Conservation (phyloP, 2,329 filamentous ascomycete species). For the Penicillium sp. region DNA sequence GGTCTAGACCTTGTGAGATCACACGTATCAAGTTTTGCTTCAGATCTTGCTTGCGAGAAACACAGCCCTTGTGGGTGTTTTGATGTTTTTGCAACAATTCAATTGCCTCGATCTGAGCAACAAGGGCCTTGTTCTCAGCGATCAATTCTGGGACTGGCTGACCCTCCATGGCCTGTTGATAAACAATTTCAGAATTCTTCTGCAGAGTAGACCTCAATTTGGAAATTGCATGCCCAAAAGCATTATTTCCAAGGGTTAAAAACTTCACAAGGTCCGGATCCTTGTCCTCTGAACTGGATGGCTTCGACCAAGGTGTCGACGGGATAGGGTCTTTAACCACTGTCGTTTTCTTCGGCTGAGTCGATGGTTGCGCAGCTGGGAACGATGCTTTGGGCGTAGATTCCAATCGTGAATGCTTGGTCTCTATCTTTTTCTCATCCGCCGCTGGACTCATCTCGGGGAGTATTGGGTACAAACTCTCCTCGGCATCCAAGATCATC, state of each 20-base stretch:
- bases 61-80: slow-evolving; percentile 24
- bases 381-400: background rate
- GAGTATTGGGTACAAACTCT: slow-evolving; percentile 31
- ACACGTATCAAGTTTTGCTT: slow-evolving; percentile 37
- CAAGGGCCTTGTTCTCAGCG: slow-evolving; percentile 35
- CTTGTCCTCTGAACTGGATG: slow-evolving; percentile 22
- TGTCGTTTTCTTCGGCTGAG: slow-evolving; percentile 1
- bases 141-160: slow-evolving; percentile 33
- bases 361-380: slow-evolving; percentile 14
- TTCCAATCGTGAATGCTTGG: background rate
- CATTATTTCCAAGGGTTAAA: slow-evolving; percentile 26
- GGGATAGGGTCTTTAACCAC: slow-evolving; percentile 10
- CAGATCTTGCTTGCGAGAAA: slow-evolving; percentile 32
- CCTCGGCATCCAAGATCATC: slow-evolving; percentile 21
- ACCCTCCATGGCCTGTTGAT: slow-evolving; percentile 38
- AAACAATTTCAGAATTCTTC: slow-evolving; percentile 38
- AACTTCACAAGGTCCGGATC: slow-evolving; percentile 31
- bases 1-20: slow-evolving; percentile 35
- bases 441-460: slow-evolving; percentile 21
- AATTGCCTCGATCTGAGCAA: slow-evolving; percentile 38
- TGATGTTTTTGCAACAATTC: slow-evolving; percentile 32
- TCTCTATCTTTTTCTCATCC: slow-evolving; percentile 1
- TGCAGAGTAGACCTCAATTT: slow-evolving; percentile 31
- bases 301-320: slow-evolving; percentile 13
- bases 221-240: slow-evolving; percentile 28